These are phyloP conservation scores for Avena sativa DNA, from an alignment of 176 grass and related monocot genomes.

Conservation along the genomic window DNA sequence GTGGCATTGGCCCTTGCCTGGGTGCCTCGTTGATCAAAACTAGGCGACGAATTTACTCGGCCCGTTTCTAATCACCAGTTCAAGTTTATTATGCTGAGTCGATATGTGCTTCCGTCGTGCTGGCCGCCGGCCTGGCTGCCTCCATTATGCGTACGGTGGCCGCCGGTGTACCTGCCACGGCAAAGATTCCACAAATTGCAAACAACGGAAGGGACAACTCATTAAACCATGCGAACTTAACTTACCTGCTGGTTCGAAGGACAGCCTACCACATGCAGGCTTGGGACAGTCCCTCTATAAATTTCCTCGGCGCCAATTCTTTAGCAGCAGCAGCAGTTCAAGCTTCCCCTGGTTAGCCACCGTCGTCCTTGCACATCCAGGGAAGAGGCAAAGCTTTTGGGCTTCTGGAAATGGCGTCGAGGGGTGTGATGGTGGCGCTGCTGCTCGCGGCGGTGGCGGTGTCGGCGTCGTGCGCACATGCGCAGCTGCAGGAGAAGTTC, in stretches of 20 bases:
- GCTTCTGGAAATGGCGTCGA: too few relatives aligned
- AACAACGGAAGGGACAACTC: conserved; percentile 22
- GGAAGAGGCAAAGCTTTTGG: too few relatives aligned
- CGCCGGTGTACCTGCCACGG: conserved; percentile 42
- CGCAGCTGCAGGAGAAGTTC: conserved; percentile 59
- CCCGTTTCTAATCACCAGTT: not conserved
- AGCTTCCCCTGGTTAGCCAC: not conserved
- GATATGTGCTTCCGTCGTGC: not conserved
- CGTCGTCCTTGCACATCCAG: not conserved
- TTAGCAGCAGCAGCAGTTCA: conserved; percentile 32
- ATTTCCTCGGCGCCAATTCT: conserved; percentile 40
- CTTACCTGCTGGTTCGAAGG: not conserved
- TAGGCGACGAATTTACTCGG: not conserved
- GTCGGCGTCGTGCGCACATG: conserved; percentile 5
- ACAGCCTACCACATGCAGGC: conserved; percentile 42
- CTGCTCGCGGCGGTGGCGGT: conserved; percentile 30
- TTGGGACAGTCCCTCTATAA: conserved; percentile 32
- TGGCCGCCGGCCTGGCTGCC: not conserved
- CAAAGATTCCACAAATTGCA: conserved; percentile 30
- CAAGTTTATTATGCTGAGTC: not conserved
- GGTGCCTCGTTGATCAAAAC: not conserved
- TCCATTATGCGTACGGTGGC: not conserved
- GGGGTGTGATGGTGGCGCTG: too few relatives aligned
- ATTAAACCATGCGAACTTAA: not conserved
- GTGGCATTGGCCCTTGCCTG: not conserved